These are phyloP conservation scores for Sungouiozyma ichnusensis DNA, from an alignment of 805 yeast genomes.

Conservation along the genomic window DNA sequence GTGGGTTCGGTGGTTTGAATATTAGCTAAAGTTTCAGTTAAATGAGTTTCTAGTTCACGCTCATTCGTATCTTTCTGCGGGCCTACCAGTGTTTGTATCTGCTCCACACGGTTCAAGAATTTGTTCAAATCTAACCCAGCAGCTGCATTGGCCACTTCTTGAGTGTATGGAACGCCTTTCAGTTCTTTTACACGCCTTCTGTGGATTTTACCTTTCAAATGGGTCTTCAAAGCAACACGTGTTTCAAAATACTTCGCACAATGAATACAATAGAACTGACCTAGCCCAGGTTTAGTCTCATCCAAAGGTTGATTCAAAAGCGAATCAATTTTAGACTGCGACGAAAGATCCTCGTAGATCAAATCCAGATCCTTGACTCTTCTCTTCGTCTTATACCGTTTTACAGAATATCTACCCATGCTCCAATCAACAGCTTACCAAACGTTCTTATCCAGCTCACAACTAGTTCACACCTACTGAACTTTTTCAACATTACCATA, in stretches of 20 bases:
- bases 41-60: constrained; percentile 24
- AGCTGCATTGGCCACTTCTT: constrained; percentile 85
- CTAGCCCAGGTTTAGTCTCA: constrained; percentile 87
- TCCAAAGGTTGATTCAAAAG: constrained; percentile 77
- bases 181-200: constrained; percentile 76
- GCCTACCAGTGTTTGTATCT: constrained; percentile 43
- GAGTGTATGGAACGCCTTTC: constrained; percentile 72
- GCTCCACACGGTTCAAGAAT: constrained; percentile 54
- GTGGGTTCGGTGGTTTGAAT: constrained; percentile 27
- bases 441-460: too few relatives aligned
- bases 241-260: constrained; percentile 89
- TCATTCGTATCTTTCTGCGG: constrained; percentile 38
- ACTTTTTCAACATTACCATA: too few relatives aligned
- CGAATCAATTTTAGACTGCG: constrained; percentile 49
- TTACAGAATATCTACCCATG: constrained; percentile 84
- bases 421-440: too few relatives aligned
- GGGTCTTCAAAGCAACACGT: constrained; percentile 60
- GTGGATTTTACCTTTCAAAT: constrained; percentile 67
- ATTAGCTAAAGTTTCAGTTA: constrained; percentile 18
- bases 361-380: constrained; percentile 77
- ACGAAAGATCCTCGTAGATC: constrained; percentile 63
- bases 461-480: too few relatives aligned
- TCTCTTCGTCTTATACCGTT: constrained; percentile 82
- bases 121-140: constrained; percentile 65
- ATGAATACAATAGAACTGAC: constrained; percentile 87